These are phyloP conservation scores for Ceratocystis smalleyi DNA, from an alignment of 2,329 filamentous ascomycete species.

Conservation along the genomic window DNA sequence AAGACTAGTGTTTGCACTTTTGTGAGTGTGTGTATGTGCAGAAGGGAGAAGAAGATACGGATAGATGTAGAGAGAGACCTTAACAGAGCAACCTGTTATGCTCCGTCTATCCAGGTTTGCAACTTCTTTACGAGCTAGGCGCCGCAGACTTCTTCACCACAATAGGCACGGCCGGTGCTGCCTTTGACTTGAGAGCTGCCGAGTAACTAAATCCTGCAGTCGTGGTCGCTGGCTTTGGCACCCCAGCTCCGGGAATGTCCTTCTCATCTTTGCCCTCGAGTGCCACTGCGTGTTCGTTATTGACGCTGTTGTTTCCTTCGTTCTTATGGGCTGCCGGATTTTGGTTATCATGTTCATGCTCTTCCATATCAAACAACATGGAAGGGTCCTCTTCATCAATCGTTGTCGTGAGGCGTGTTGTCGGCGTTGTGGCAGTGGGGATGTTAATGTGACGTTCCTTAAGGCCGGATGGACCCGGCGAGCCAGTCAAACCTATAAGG, in stretches of 20 bases:
- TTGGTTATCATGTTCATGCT: constrained; percentile 5
- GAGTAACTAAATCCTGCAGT: constrained; percentile 14
- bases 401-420: constrained; percentile 12
- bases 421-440: not conserved
- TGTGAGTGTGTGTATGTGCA: too few relatives aligned
- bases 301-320: not conserved
- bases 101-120: not conserved
- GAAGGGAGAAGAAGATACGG: too few relatives aligned
- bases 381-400: constrained; percentile 16
- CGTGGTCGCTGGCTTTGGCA: not conserved
- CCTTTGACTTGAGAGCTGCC: constrained; percentile 16
- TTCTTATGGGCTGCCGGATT: not conserved
- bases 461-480: not conserved
- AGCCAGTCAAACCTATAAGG: not conserved
- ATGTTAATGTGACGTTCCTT: constrained; percentile 8
- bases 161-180: not conserved
- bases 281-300: not conserved
- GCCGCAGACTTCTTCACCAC: not conserved
- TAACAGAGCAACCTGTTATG: not conserved
- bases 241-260: not conserved
- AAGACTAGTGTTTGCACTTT: not conserved
- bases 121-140: not conserved
- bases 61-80: not conserved
- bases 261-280: not conserved
- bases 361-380: constrained; percentile 17